A percentile compares a stretch with the other conserved stretches of the same genome.
phyloP scores from a whole-genome alignment of 2,329 filamentous ascomycete genomes.

The Aspergillus novofumigatus region DNA sequence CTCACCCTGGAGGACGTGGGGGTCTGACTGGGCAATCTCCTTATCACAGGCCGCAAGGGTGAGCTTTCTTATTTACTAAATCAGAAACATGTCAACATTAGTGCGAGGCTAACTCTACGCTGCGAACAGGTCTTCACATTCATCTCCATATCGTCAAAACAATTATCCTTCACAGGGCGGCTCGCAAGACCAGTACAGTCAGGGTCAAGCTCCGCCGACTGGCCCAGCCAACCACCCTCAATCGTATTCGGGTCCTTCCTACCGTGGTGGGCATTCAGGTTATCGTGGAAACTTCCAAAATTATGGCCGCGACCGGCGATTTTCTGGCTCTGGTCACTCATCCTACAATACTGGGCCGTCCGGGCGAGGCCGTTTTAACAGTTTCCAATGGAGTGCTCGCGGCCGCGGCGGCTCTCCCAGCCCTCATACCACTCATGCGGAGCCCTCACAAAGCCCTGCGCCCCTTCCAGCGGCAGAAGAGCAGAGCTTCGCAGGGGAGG shows the following conservation, averaged over 20 bases:
- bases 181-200: conserved; percentile 55
- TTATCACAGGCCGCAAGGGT: conserved; percentile 49
- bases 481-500: conserved; percentile 33
- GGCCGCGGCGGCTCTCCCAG: conserved; percentile 46
- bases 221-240: conserved; percentile 56
- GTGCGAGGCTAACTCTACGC: not conserved
- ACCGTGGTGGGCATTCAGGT: conserved; percentile 50
- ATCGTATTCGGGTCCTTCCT: conserved; percentile 45
- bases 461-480: conserved; percentile 31
- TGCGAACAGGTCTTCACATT: conserved; percentile 51
- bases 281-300: conserved; percentile 60
- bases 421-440: conserved; percentile 36
- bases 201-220: conserved; percentile 46
- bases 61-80: conserved; percentile 24
- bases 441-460: conserved; percentile 30
- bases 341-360: conserved; percentile 38
- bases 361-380: conserved; percentile 59
- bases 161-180: conserved; percentile 49
- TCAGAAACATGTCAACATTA: not conserved
- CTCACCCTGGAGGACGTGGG: conserved; percentile 53
- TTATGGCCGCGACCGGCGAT: conserved; percentile 42
- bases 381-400: conserved; percentile 66
- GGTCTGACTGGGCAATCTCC: conserved; percentile 46
- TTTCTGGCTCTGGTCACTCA: conserved; percentile 44
- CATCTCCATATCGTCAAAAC: conserved; percentile 57